These are phyloP conservation scores for Chalciporus sp. DNA, from an alignment of 1,284 basidiomycete genomes.

Conservation along the genomic window DNA sequence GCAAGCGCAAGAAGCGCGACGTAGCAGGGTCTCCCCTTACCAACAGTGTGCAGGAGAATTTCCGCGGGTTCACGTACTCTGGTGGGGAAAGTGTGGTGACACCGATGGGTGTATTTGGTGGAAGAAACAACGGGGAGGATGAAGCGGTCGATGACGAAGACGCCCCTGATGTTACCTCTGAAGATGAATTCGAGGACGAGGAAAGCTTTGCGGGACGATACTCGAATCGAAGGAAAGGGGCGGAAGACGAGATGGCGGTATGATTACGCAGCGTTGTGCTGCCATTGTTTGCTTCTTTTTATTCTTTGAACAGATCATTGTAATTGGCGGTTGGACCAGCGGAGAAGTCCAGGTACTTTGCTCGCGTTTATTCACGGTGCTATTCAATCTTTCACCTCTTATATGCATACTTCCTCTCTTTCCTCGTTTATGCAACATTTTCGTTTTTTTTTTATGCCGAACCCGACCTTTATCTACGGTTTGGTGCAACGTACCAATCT, in stretches of 20 bases:
- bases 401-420: slow-evolving; percentile 5
- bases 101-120: slow-evolving; percentile 41
- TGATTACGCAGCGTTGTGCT: slow-evolving; percentile 17
- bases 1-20: slow-evolving; percentile 50
- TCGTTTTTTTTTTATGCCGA: slow-evolving; percentile 1
- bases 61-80: slow-evolving; percentile 88
- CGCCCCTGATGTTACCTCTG: slow-evolving; percentile 51
- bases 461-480: slow-evolving; percentile 6
- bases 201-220: slow-evolving; percentile 63
- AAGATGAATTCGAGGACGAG: slow-evolving; percentile 68
- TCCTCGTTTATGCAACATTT: slow-evolving; percentile 6
- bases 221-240: slow-evolving; percentile 53
- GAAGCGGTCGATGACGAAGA: slow-evolving; percentile 50
- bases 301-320: slow-evolving; percentile 1
- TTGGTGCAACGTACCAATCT: slow-evolving; percentile 16
- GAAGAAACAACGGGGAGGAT: slow-evolving; percentile 43
- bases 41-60: slow-evolving; percentile 92
- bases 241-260: slow-evolving; percentile 45
- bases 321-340: slow-evolving; percentile 21
- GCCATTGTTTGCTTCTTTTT: slow-evolving; percentile 13
- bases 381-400: slow-evolving; percentile 8
- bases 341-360: slow-evolving; percentile 19
- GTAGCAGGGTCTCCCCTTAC: slow-evolving; percentile 70
- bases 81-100: slow-evolving; percentile 75
- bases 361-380: slow-evolving; percentile 5